A percentile compares a stretch with the other conserved stretches of the same genome.
Evolutionary conservation across 2,329 filamentous ascomycete genomes (phyloP).

Genomic region (Didymella pinodella): DNA sequence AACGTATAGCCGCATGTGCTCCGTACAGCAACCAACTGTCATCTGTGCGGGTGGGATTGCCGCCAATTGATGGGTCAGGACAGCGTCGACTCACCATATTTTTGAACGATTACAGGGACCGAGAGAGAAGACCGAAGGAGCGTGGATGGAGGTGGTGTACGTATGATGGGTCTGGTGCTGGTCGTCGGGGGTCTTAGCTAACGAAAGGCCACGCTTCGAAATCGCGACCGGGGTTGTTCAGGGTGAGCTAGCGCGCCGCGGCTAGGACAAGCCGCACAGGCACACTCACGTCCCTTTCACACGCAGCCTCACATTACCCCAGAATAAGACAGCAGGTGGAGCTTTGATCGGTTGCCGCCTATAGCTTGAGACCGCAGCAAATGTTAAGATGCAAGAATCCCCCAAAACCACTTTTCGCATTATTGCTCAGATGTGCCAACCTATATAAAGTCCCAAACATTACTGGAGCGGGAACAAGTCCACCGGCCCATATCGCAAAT

Average conservation of each 20-base stretch:
- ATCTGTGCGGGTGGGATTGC: conserved; percentile 7
- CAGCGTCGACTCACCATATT: conserved; percentile 16
- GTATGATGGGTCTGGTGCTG: conserved; percentile 14
- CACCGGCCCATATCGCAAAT: conserved; percentile 26
- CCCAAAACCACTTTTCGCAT: conserved; percentile 44
- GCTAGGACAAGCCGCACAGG: conserved; percentile 12
- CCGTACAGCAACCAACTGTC: conserved; percentile 13
- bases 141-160: conserved; percentile 12
- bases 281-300: conserved; percentile 16
- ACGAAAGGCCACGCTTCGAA: conserved; percentile 26
- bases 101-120: conserved; percentile 7
- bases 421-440: conserved; percentile 32
- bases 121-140: conserved; percentile 16
- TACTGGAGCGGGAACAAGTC: conserved; percentile 29
- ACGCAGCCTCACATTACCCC: conserved; percentile 18
- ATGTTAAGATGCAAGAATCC: background rate
- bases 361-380: background rate
- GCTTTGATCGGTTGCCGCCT: conserved; percentile 10
- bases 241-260: conserved; percentile 14
- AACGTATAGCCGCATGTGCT: conserved; percentile 8
- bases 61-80: conserved; percentile 6
- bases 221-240: conserved; percentile 11
- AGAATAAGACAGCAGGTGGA: conserved; percentile 3
- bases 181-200: conserved; percentile 18
- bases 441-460: conserved; percentile 34